Conservation (phyloP, 179 eudicot species). For the Spergularia azorica region DNA sequence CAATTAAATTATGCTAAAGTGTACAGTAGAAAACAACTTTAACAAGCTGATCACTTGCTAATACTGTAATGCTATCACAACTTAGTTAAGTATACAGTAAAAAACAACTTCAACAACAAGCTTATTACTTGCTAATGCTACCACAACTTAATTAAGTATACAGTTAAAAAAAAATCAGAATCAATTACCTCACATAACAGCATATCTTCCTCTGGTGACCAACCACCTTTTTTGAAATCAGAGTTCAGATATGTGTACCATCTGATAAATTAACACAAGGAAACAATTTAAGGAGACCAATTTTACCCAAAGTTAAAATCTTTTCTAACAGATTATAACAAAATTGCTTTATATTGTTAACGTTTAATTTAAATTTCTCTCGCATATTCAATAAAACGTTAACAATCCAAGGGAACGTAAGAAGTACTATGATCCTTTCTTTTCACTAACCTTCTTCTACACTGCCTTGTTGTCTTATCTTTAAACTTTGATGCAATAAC, state of each 20-base stretch:
- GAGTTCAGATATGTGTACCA: constrained; percentile 98
- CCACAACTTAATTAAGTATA: background rate
- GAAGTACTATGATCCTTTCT: background rate
- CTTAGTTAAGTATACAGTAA: constrained; percentile 5
- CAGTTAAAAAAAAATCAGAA: constrained; percentile 7
- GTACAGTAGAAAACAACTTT: too few relatives aligned
- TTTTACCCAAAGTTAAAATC: constrained; percentile 4
- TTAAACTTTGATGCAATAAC: constrained; percentile 87
- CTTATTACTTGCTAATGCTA: constrained; percentile 5
- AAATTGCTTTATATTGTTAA: background rate
- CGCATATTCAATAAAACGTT: too few relatives aligned
- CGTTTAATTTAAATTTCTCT: too few relatives aligned
- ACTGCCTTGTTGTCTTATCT: constrained; percentile 94
- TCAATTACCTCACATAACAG: constrained; percentile 91
- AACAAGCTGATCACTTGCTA: background rate
- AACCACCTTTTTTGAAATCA: constrained; percentile 96
- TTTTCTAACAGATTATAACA: constrained; percentile 13
- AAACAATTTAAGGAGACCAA: constrained; percentile 22
- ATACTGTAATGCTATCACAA: background rate
- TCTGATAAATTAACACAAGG: constrained; percentile 40
- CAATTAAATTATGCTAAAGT: too few relatives aligned
- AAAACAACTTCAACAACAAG: background rate
- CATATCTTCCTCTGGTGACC: constrained; percentile 98
- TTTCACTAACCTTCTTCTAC: constrained; percentile 82
- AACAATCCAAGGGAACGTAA: too few relatives aligned